Base-by-base conservation (phyloP, 2,329 filamentous ascomycete species). In the Pestalotiopsis sp. region DNA sequence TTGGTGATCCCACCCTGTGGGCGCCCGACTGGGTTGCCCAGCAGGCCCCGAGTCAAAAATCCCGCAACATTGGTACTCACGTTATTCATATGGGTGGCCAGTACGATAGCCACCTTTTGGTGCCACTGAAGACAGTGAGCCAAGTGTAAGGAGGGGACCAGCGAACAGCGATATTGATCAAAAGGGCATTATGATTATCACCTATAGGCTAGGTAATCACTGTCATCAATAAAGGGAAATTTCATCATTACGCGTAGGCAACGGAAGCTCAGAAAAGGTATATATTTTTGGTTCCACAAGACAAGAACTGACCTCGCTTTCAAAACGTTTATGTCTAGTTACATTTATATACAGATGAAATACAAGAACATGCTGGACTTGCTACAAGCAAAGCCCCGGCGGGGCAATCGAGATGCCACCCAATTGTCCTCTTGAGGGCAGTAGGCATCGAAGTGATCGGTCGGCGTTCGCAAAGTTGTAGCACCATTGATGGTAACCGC, bases 281-380 rank as follows among this genome's bases (percentile, higher is more conserved):
- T 27, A 27, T 4, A 27, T 27, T 27, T 27, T 3, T 5, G 4
- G 3, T 27, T 27, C 27, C 5, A 1, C 27, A 3, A 5, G 27
- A 4, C 3, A 65, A 11, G 49, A 27, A 27, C 25, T 66, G 3
- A 45, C 27, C 0, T 63, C 57, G 3, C 27, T 57, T 13, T 57
- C 27, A 27, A 4, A 27, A 27, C 66, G 7, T 31, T 31, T 68
- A 3, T 64, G 20, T 6, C 67, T 64, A 36, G 64, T 66, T n/a
- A 57, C 45, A 45, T 57, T 25, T 2, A 36, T 36, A 9, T 36
- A 36, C 31, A 36, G 7, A 36, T 9, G 31, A 36, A 6, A 36
- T 36, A 3, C 5, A 2, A 36, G 31, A 9, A 36, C 6, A 5
- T 31, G 6, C 6, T 31, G 31, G 6, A 31, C 1, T 9, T 31